Percentiles rank a stretch among this genome's conserved stretches.
Evolutionary conservation across 495 filamentous ascomycete species (phyloP).

Genomic region (Cercophora samala): DNA sequence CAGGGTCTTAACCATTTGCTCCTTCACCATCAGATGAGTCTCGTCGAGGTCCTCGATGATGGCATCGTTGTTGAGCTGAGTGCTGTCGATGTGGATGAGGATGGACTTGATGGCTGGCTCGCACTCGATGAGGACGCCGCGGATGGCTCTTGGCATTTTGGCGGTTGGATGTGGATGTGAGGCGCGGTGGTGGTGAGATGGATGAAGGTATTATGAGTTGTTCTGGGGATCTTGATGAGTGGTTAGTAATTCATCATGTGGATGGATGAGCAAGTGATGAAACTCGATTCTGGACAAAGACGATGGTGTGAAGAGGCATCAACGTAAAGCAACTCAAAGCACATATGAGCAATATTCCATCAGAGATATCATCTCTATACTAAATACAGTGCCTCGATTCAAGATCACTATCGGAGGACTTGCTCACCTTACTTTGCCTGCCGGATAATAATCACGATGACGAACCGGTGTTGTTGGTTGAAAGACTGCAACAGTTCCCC

Average conservation of each 20-base stretch:
- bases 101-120: constrained; percentile 61
- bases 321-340: too few species aligned
- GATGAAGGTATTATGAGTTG: not conserved
- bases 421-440: not conserved
- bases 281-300: too few species aligned
- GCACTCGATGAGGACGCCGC: constrained; percentile 72
- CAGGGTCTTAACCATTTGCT: constrained; percentile 61
- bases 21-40: constrained; percentile 68
- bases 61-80: constrained; percentile 43
- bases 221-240: not conserved
- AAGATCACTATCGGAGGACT: too few species aligned
- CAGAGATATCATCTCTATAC: too few species aligned
- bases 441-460: not conserved
- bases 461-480: not conserved
- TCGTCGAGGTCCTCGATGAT: constrained; percentile 72
- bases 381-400: too few species aligned
- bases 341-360: too few species aligned
- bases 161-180: not conserved
- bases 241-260: not conserved
- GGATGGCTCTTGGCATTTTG: constrained; percentile 21
- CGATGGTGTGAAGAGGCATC: not conserved
- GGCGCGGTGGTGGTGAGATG: not conserved
- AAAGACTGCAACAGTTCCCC: not conserved
- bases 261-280: not conserved
- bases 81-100: constrained; percentile 58